Base-by-base conservation (phyloP, 768 basidiomycete species). In the Tricholoma sp. region DNA sequence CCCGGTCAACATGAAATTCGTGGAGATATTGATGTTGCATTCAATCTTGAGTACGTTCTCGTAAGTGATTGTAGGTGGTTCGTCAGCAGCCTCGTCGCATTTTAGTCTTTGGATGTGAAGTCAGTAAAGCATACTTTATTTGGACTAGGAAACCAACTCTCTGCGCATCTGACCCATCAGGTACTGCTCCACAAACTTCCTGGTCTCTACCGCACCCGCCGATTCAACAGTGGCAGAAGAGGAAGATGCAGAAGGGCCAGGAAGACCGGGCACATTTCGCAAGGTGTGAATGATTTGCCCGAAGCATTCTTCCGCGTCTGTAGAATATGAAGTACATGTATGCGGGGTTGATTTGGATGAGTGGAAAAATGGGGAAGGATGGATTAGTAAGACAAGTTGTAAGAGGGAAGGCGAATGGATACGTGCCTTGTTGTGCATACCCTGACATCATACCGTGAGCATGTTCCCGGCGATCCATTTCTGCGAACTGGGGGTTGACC, bases 261-360 rank as follows among this genome's bases (percentile, higher is more conserved):
- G 58, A 27, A 78, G 68, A 9, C 79, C 77, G n/a, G 86, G 83
- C 5, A 94, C 77, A n/a, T 88, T 84, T 58, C 84, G 80, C 50
- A 95, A 74, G 0, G 86, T 79, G 57, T 84, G 85, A 16, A 90
- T 74, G 58, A 96, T 84, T 53, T 86, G 82, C 7, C 76, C 79
- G 76, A 88, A 94, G 63, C 93, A 95, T 70, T 97, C 94, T 67
- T 96, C 94, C 18, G 94, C 94, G 65, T 97, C 92, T 82, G 50
- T 18, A 29, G n/a, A n/a, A n/a, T 1, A 54, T 35, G 32, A 34
- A 9, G 11, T 34, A 9, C 12, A 8, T 31, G 37, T 47, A 21
- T 22, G 55, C 29, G 35, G 50, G 2, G 32, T 24, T 24, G 21
- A 49, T 7, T 19, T n/a, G n/a, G n/a, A n/a, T n/a, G n/a, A 39